phyloP scores from a whole-genome alignment of 352 stramenopile genomes.

The Phytophthora foliorum region DNA sequence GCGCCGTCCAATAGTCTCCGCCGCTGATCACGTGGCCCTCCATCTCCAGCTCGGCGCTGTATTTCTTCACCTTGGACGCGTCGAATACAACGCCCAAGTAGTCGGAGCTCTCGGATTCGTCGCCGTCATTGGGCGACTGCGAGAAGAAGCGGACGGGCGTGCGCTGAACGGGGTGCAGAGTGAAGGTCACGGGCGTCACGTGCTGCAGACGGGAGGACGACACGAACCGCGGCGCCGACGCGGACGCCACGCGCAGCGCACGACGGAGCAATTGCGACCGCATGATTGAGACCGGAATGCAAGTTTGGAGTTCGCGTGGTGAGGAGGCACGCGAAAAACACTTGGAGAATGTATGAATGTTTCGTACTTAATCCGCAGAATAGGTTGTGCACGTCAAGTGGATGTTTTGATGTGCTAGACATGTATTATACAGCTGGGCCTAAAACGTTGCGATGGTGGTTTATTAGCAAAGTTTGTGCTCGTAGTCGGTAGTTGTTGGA shows the following conservation, averaged over 20 bases:
- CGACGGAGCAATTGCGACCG: conserved; percentile 32
- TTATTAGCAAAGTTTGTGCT: conserved; percentile 17
- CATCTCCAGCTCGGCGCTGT: conserved; percentile 78
- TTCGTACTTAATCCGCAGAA: neutral
- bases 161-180: neutral
- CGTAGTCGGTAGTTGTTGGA: conserved; percentile 5
- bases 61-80: conserved; percentile 83
- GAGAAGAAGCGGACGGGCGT: conserved; percentile 26
- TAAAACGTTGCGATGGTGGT: too few relatives aligned
- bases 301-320: conserved; percentile 5
- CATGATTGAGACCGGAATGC: conserved; percentile 15
- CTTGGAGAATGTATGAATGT: conserved; percentile 18
- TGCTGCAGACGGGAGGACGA: neutral
- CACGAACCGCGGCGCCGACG: neutral
- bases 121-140: conserved; percentile 22
- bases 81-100: conserved; percentile 83
- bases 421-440: too few relatives aligned
- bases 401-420: too few relatives aligned
- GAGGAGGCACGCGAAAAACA: conserved; percentile 1
- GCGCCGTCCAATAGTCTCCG: conserved; percentile 85
- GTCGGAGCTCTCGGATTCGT: too few relatives aligned
- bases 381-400: too few relatives aligned
- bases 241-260: conserved; percentile 14
- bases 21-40: conserved; percentile 77
- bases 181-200: neutral